Conservation (phyloP, 2,329 filamentous ascomycete genomes). For the Talaromyces sp. region DNA sequence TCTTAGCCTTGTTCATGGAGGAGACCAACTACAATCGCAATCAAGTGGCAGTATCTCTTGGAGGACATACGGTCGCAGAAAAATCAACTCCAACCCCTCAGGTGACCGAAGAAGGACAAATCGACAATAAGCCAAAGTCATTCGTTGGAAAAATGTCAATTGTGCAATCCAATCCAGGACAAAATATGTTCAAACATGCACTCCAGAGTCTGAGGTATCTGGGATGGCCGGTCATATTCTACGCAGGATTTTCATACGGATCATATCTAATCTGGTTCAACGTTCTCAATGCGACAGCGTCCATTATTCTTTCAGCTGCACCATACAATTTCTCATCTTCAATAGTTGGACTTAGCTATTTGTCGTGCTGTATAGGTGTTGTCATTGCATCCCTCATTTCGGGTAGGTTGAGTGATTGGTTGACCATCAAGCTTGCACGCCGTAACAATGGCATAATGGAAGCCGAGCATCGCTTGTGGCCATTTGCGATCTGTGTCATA, state of each 20-base stretch:
- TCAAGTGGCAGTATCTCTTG: neutral
- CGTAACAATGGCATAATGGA: constrained; percentile 42
- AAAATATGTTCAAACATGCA: constrained; percentile 33
- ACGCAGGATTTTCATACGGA: constrained; percentile 40
- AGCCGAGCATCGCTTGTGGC: constrained; percentile 43
- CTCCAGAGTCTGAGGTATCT: constrained; percentile 35
- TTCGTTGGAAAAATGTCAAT: constrained; percentile 35
- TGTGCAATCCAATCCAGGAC: constrained; percentile 27
- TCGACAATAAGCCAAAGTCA: constrained; percentile 28
- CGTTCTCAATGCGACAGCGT: constrained; percentile 39
- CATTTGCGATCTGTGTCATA: constrained; percentile 34
- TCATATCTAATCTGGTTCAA: constrained; percentile 42
- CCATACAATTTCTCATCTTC: constrained; percentile 40
- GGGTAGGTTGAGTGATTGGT: constrained; percentile 40
- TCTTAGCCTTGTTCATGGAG: constrained; percentile 55
- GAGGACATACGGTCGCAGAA: neutral
- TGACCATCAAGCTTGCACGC: constrained; percentile 26
- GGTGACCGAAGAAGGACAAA: constrained; percentile 7
- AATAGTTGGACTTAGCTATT: constrained; percentile 40
- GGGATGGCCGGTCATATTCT: constrained; percentile 40
- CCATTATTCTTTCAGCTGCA: constrained; percentile 33
- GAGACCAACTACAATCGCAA: constrained; percentile 51
- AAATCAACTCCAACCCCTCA: neutral
- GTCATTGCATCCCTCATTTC: constrained; percentile 37
- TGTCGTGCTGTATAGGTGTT: constrained; percentile 36